Evolutionary conservation across 176 grass and related monocot species (phyloP), one percentile per base, ranked within the genome.

Genomic region (Aegilops tauschii): DNA sequence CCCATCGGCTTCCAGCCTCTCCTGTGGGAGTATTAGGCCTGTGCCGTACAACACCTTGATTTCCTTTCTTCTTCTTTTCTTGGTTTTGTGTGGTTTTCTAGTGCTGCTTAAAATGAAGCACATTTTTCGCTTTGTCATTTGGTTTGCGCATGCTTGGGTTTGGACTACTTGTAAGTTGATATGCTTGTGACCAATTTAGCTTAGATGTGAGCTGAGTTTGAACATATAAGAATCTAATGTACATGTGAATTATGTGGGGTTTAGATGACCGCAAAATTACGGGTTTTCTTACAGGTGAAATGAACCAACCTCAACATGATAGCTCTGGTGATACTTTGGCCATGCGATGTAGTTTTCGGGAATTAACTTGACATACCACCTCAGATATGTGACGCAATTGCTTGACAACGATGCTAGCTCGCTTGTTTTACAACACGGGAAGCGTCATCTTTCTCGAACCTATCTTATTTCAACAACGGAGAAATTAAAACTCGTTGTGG

Each of bases 1-100:
- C 73, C 86, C 1, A 35, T 78, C 42, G 86, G 25, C 17, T 75
- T 80, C 86, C 86, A 92, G 65, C 78, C 90, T 17, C 82, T 88
- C 45, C 65, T 86, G 7, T 88, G 90, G 90, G 90, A 92, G 59
- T 79, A 87, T n/a, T 83, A 91, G 62, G 37, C 52, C 17, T 44
- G 44, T 44, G 44, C 25, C 25, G 21, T 66, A 67, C 49, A 58
- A 49, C 45, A 14, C 16, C 5, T 17, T 12, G 7, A 20, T 44
- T 20, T 49, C 28, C 6, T 29, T 61, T 2, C 16, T 83, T 77
- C 0, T 32, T 44, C 1, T 13, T 64, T 71, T 76, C 52, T 40
- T 73, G 2, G 8, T 6, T 32, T 71, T 28, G 31, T 61, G 56
- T 25, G 49, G 12, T 6, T 39, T 69, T 42, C 56, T 84, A 65